Evolutionary conservation across 345 rosid genomes (phyloP).

Genomic region (Rubroshorea leprosula): DNA sequence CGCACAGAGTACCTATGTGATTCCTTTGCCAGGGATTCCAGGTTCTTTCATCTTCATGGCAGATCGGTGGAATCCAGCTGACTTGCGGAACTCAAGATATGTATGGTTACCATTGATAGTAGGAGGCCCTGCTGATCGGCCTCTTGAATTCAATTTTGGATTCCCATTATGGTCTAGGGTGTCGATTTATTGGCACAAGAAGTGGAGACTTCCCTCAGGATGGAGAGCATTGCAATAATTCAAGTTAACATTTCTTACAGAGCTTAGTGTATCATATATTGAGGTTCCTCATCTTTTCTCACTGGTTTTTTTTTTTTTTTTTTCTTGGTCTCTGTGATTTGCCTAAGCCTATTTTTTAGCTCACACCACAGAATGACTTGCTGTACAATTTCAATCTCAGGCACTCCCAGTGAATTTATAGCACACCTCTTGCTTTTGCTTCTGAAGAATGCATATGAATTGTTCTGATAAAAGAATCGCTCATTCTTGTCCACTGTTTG

Average conservation of each 20-base stretch:
- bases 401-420: too few relatives aligned
- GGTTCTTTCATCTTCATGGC: constrained; percentile 81
- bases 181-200: constrained; percentile 87
- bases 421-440: too few relatives aligned
- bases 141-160: constrained; percentile 63
- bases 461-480: too few relatives aligned
- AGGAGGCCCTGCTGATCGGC: constrained; percentile 73
- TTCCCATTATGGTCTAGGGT: constrained; percentile 84
- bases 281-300: constrained; percentile 23
- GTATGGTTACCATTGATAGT: constrained; percentile 82
- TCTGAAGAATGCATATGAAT: too few relatives aligned
- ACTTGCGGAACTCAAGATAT: constrained; percentile 79
- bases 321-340: not conserved
- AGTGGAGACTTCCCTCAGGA: constrained; percentile 70
- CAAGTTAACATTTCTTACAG: not conserved
- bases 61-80: constrained; percentile 93
- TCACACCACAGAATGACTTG: constrained; percentile 1
- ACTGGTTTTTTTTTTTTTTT: constrained; percentile 13
- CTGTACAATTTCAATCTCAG: not conserved
- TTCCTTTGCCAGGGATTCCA: constrained; percentile 70
- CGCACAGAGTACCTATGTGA: constrained; percentile 76
- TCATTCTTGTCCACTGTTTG: too few relatives aligned
- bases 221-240: constrained; percentile 26
- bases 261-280: constrained; percentile 19
- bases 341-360: not conserved